These are phyloP conservation scores for Auricularia auricula-judae DNA, from an alignment of 768 basidiomycete genomes.

Conservation along the genomic window DNA sequence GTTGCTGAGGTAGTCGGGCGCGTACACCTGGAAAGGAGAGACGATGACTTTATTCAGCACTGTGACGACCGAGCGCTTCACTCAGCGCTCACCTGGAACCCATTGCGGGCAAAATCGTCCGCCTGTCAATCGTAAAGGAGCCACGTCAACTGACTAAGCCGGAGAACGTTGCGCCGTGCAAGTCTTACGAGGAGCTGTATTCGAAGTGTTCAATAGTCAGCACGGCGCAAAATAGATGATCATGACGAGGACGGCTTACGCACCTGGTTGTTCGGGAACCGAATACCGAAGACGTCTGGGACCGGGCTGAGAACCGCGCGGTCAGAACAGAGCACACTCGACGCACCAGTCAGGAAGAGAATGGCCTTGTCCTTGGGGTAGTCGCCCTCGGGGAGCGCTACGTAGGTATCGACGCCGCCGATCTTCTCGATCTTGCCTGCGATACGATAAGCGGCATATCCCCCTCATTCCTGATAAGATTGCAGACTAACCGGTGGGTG, in stretches of 20 bases:
- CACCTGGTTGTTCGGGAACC: conserved; percentile 36
- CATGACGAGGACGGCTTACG: conserved; percentile 5
- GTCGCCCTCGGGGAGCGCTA: conserved; percentile 36
- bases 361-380: conserved; percentile 47
- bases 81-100: conserved; percentile 19
- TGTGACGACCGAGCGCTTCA: too few species aligned
- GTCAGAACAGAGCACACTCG: conserved; percentile 8
- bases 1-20: conserved; percentile 26
- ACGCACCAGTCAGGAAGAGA: conserved; percentile 43
- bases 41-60: background rate
- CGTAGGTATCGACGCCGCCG: conserved; percentile 38
- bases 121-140: conserved; percentile 14
- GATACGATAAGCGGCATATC: too few species aligned
- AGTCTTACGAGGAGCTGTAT: conserved; percentile 17
- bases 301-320: background rate
- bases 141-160: too few species aligned
- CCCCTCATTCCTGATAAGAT: background rate
- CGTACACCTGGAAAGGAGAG: conserved; percentile 30
- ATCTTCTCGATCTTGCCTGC: conserved; percentile 38
- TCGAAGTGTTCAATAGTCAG: too few species aligned
- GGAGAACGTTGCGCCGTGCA: too few species aligned
- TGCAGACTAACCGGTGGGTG: conserved; percentile 19
- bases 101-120: conserved; percentile 33
- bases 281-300: conserved; percentile 21
- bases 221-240: background rate